These are phyloP conservation scores for Galerina marginata DNA, from an alignment of 768 basidiomycete species.

Conservation along the genomic window DNA sequence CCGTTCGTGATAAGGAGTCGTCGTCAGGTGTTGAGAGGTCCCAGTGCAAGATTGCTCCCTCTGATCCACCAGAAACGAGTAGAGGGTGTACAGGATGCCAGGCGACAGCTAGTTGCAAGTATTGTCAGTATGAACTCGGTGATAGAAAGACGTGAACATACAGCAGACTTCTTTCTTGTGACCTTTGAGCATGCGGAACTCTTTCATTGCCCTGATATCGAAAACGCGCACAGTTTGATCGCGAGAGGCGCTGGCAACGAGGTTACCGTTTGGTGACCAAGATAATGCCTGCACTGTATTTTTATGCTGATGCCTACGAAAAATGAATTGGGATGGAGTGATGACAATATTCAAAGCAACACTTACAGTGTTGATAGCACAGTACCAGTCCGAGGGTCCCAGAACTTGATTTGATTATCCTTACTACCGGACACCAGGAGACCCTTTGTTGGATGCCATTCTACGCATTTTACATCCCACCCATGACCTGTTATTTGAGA, in stretches of 20 bases:
- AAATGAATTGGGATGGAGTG: not conserved
- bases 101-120: slow-evolving; percentile 66
- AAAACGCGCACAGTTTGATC: slow-evolving; percentile 96
- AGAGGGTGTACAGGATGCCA: slow-evolving; percentile 97
- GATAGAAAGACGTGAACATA: slow-evolving; percentile 45
- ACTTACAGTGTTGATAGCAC: slow-evolving; percentile 87
- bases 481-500: slow-evolving; percentile 73
- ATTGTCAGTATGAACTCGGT: not conserved
- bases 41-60: slow-evolving; percentile 95
- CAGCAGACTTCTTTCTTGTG: slow-evolving; percentile 99
- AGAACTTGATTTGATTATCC: slow-evolving; percentile 98
- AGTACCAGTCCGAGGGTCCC: slow-evolving; percentile 95
- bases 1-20: slow-evolving; percentile 43
- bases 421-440: slow-evolving; percentile 94
- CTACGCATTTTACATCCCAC: slow-evolving; percentile 98
- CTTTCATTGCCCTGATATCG: slow-evolving; percentile 98
- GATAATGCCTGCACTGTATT: slow-evolving; percentile 92
- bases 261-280: slow-evolving; percentile 95
- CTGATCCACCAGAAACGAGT: slow-evolving; percentile 92
- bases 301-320: slow-evolving; percentile 90
- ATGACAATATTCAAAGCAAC: slow-evolving; percentile 7
- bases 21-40: slow-evolving; percentile 75
- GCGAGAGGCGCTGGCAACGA: slow-evolving; percentile 92
- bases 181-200: slow-evolving; percentile 88
- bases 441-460: slow-evolving; percentile 99